Conservation (phyloP, 2,329 filamentous ascomycete genomes). For the Metarhizium sp. region DNA sequence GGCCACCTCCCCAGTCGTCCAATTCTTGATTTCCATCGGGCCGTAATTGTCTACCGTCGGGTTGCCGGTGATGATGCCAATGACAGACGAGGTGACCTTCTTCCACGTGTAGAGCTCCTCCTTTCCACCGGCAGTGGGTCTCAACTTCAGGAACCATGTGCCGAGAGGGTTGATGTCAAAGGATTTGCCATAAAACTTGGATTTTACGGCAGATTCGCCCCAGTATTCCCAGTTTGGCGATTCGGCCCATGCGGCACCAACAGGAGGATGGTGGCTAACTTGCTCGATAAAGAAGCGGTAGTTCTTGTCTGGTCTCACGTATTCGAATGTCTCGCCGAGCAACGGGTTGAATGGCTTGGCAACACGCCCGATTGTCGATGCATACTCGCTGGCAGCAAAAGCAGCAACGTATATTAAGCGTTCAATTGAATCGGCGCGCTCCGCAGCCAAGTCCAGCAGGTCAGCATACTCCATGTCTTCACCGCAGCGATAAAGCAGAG, state of each 20-base stretch:
- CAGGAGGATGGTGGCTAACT: conserved; percentile 91
- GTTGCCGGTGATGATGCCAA: conserved; percentile 95
- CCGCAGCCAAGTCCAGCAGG: conserved; percentile 79
- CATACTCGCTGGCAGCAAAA: conserved; percentile 93
- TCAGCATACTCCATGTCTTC: conserved; percentile 99
- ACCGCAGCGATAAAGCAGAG: conserved; percentile 83
- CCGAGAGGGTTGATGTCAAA: conserved; percentile 95
- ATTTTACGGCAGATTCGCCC: conserved; percentile 89
- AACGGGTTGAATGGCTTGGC: conserved; percentile 98
- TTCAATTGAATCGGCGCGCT: conserved; percentile 78
- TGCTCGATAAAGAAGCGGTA: conserved; percentile 99
- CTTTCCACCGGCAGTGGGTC: conserved; percentile 63
- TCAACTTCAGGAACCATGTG: conserved; percentile 89
- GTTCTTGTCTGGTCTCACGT: conserved; percentile 88
- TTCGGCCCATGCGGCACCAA: conserved; percentile 90
- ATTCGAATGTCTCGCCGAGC: conserved; percentile 93
- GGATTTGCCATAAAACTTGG: conserved; percentile 94
- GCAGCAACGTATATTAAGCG: conserved; percentile 90
- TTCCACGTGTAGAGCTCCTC: conserved; percentile 97
- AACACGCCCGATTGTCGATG: conserved; percentile 90
- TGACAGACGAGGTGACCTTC: conserved; percentile 94
- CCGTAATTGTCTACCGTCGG: conserved; percentile 98
- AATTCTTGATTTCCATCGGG: conserved; percentile 94
- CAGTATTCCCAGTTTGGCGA: conserved; percentile 94
- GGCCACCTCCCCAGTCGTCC: conserved; percentile 88